Base-by-base conservation (phyloP, 2,329 filamentous ascomycete species). In the Ophiosphaerella narmari region DNA sequence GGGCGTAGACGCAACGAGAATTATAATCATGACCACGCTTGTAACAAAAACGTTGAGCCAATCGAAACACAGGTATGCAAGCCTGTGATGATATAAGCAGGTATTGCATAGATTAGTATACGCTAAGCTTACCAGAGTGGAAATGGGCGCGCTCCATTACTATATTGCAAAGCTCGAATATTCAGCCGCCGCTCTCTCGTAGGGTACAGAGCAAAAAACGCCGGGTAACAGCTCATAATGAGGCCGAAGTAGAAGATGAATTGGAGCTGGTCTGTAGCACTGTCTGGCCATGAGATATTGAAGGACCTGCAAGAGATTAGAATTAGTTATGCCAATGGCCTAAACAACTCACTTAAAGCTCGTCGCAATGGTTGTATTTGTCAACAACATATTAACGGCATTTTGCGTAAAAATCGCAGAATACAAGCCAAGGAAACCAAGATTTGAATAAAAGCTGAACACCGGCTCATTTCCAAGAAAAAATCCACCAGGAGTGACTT, bases 171-270 rank as follows among this genome's bases (percentile, higher is more conserved):
- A 11, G 87, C 87, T 39, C 91, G 84, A 13, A 96, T 89, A 54
- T 90, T 87, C 39, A 84, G 78, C 5, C 89, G 78, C 18, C 90
- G 82, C 70, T 96, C 91, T 16, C 87, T 77, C 18, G 90, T 95
- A 1, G 90, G 89, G 66, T 96, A 96, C 1, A 96, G 77, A 0
- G 88, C 83, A 63, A 96, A 94, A 77, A 96, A 93, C 6, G 87
- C 89, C 0, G 91, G 90, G 62, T 88, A 93, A 1, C 85, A 85
- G 2, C 84, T 80, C 71, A 93, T 84, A 1, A 86, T 88, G 7
- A 96, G 79, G 7, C 87, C 85, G 68, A 92, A 87, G 72, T 95
- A 96, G n/a, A 89, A 80, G 39, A 93, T 82, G 33, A 94, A 79
- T 66, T 94, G 89, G 5, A 82, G 75, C 33, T 87, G 81, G 72